These are phyloP conservation scores for Schizophyllum commune DNA, from an alignment of 1,284 basidiomycete genomes.

Conservation along the genomic window DNA sequence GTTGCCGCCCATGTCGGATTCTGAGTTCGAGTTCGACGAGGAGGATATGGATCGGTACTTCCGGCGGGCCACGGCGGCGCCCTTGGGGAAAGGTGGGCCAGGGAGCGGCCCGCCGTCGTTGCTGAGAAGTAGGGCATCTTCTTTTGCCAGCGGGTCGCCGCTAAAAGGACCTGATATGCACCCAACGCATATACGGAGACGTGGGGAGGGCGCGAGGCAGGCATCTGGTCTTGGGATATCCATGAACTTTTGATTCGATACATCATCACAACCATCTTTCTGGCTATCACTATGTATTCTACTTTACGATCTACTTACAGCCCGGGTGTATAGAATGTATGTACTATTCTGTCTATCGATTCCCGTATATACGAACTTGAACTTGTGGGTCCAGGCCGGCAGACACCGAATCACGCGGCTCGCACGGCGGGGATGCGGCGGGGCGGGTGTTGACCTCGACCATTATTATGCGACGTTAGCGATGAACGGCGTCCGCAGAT, in stretches of 20 bases:
- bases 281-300: not conserved
- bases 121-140: not conserved
- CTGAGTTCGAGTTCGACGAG: slow-evolving; percentile 56
- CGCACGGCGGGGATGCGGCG: not conserved
- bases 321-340: not conserved
- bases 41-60: slow-evolving; percentile 77
- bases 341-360: not conserved
- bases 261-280: too few relatives aligned
- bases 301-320: not conserved
- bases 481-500: not conserved
- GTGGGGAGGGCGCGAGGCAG: not conserved
- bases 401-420: not conserved
- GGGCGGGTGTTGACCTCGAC: not conserved
- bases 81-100: not conserved
- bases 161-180: not conserved
- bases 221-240: not conserved
- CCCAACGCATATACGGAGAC: not conserved
- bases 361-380: not conserved
- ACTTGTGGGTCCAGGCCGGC: not conserved
- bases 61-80: slow-evolving; percentile 20
- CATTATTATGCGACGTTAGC: not conserved
- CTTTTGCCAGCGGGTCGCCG: not conserved
- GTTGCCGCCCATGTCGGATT: slow-evolving; percentile 20
- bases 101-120: not conserved
- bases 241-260: not conserved